These are phyloP conservation scores for Coniferiporia sulphurascens DNA, from an alignment of 1,284 basidiomycete species.

Conservation along the genomic window DNA sequence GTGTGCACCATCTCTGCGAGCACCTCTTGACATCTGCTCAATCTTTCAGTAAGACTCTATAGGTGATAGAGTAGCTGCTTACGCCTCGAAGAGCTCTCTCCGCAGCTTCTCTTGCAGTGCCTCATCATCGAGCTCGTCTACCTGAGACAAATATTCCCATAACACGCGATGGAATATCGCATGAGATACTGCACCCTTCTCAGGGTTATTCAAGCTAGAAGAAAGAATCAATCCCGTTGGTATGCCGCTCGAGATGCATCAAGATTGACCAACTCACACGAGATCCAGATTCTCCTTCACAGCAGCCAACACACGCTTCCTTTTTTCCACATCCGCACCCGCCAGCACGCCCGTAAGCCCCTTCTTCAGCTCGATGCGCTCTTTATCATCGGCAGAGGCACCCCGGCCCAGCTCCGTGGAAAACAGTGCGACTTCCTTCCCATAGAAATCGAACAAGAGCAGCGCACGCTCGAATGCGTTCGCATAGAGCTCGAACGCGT, in stretches of 20 bases:
- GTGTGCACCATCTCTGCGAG: constrained; percentile 91
- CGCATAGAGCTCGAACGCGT: constrained; percentile 81
- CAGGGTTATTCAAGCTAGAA: constrained; percentile 79
- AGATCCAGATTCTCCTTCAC: constrained; percentile 70
- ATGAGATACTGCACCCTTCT: constrained; percentile 82
- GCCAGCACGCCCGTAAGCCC: constrained; percentile 66
- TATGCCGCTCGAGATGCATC: neutral
- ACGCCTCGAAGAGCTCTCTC: constrained; percentile 67
- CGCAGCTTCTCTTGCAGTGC: constrained; percentile 58
- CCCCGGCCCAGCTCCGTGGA: constrained; percentile 29
- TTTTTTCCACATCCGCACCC: constrained; percentile 55
- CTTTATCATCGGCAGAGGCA: constrained; percentile 47
- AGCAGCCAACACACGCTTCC: constrained; percentile 59
- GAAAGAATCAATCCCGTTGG: neutral
- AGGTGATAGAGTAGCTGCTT: neutral
- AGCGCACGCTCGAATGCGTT: constrained; percentile 79
- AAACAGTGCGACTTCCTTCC: constrained; percentile 78
- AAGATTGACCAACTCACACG: constrained; percentile 49
- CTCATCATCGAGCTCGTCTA: constrained; percentile 49
- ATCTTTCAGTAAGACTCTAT: neutral
- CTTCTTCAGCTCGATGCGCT: constrained; percentile 58
- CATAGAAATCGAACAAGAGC: constrained; percentile 82
- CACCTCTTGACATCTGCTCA: constrained; percentile 66
- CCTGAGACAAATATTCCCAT: constrained; percentile 68
- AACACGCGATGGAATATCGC: constrained; percentile 79